Conservation (phyloP, 331 rosid genomes). For the Malus hybrid region DNA sequence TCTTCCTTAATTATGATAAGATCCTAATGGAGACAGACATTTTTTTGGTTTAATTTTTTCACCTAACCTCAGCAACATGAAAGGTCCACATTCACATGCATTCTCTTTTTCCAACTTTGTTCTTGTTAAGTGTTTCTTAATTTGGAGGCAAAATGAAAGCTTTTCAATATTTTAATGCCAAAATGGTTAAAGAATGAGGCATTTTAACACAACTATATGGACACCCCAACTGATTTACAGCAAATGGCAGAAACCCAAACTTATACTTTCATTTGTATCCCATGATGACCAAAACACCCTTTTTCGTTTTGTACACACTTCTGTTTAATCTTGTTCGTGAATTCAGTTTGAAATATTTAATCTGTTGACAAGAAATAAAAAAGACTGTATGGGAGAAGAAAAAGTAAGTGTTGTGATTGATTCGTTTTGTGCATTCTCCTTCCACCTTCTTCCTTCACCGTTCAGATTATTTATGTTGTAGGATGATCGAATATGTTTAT, state of each 20-base stretch:
- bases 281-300: background rate
- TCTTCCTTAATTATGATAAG: conserved; percentile 22
- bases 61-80: conserved; percentile 40
- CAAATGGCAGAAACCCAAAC: conserved; percentile 15
- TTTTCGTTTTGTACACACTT: background rate
- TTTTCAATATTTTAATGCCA: conserved; percentile 26
- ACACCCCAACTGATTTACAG: conserved; percentile 53
- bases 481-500: background rate
- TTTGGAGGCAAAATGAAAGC: conserved; percentile 50
- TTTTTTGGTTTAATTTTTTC: conserved; percentile 28
- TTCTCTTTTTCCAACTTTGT: conserved; percentile 8
- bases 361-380: background rate
- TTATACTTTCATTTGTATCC: background rate
- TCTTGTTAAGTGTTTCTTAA: conserved; percentile 30
- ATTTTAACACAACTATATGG: conserved; percentile 56
- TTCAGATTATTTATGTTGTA: background rate
- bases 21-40: conserved; percentile 30
- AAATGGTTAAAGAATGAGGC: conserved; percentile 54
- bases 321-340: too few relatives aligned
- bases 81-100: conserved; percentile 30
- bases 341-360: too few relatives aligned
- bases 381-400: background rate
- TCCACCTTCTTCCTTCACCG: background rate
- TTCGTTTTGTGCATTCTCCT: background rate
- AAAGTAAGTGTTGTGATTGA: background rate